Conservation (phyloP, 2,329 filamentous ascomycete genomes). For the Alternaria sp. region DNA sequence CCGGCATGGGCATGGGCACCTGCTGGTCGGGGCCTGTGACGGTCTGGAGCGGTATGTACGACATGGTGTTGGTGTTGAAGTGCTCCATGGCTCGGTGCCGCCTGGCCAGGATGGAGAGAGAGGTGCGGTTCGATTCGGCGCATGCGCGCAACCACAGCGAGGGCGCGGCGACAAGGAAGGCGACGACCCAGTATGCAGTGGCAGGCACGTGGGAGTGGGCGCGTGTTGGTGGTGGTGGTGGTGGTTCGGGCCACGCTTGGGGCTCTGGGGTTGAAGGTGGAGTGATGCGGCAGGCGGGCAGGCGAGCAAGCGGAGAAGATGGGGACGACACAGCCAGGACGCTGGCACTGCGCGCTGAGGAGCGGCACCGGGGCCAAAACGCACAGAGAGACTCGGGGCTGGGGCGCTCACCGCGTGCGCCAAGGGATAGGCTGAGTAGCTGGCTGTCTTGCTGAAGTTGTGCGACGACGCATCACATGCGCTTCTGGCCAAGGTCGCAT, state of each 20-base stretch:
- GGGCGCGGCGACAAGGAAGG: slow-evolving; percentile 13
- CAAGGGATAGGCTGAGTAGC: slow-evolving; percentile 34
- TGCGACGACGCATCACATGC: slow-evolving; percentile 52
- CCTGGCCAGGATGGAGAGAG: slow-evolving; percentile 32
- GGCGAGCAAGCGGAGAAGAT: slow-evolving; percentile 14
- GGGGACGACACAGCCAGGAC: slow-evolving; percentile 11
- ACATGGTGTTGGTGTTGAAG: slow-evolving; percentile 69
- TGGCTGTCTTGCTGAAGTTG: slow-evolving; percentile 38
- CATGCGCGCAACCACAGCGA: slow-evolving; percentile 40
- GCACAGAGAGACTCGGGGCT: slow-evolving; percentile 4
- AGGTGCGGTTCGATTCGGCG: slow-evolving; percentile 30
- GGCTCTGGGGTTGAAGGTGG: slow-evolving; percentile 22
- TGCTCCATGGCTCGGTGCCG: slow-evolving; percentile 57
- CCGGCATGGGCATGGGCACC: slow-evolving; percentile 55
- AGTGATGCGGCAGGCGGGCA: slow-evolving; percentile 15
- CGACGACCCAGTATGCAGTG: slow-evolving; percentile 4
- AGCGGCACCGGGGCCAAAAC: slow-evolving; percentile 8
- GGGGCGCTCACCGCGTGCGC: slow-evolving; percentile 23
- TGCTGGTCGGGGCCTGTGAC: slow-evolving; percentile 56
- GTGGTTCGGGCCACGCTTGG: slow-evolving; percentile 13
- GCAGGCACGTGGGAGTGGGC: slow-evolving; percentile 15
- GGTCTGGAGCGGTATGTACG: slow-evolving; percentile 66
- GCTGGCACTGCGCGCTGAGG: slow-evolving; percentile 1
- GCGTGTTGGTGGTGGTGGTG: slow-evolving; percentile 16
- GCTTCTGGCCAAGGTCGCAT: slow-evolving; percentile 33